phyloP scores from a whole-genome alignment of 2,329 filamentous ascomycete species.

The Blastomyces gilchristii region DNA sequence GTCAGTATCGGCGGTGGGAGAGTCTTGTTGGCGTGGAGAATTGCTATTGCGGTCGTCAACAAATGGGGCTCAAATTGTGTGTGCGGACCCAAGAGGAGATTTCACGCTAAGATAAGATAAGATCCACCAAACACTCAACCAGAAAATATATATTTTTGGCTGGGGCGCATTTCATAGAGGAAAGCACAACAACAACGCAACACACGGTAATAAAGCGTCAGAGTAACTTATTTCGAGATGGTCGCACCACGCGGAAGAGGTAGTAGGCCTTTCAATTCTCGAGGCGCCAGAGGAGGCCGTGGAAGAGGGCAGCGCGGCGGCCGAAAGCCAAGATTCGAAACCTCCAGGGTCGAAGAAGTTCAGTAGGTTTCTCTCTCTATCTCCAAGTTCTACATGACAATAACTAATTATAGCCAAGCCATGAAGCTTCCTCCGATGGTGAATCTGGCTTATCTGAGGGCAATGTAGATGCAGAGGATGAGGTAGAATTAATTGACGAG shows the following conservation, averaged over 20 bases:
- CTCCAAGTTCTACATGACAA: not conserved
- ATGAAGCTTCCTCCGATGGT: not conserved
- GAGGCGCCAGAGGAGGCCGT: conserved; percentile 27
- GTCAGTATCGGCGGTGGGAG: not conserved
- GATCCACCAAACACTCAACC: conserved; percentile 14
- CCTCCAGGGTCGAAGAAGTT: conserved; percentile 5
- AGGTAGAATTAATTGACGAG: conserved; percentile 9
- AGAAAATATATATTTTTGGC: conserved; percentile 15
- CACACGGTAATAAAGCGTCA: not conserved
- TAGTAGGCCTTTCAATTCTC: conserved; percentile 4
- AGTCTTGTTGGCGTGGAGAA: conserved; percentile 1
- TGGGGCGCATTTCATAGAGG: conserved; percentile 2
- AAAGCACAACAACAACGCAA: not conserved
- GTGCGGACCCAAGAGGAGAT: conserved; percentile 29
- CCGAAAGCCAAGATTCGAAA: conserved; percentile 10
- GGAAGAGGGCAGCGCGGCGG: conserved; percentile 22
- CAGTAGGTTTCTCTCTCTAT: not conserved
- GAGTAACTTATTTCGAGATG: conserved; percentile 19
- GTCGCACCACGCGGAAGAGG: conserved; percentile 19
- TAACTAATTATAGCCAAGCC: not conserved
- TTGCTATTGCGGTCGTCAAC: conserved; percentile 15
- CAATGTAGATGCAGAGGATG: conserved; percentile 2
- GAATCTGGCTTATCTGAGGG: not conserved
- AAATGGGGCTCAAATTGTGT: conserved; percentile 31
- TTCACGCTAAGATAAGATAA: conserved; percentile 43